Conservation (phyloP, 2,329 filamentous ascomycete genomes). For the Penicillium hesseltinei region DNA sequence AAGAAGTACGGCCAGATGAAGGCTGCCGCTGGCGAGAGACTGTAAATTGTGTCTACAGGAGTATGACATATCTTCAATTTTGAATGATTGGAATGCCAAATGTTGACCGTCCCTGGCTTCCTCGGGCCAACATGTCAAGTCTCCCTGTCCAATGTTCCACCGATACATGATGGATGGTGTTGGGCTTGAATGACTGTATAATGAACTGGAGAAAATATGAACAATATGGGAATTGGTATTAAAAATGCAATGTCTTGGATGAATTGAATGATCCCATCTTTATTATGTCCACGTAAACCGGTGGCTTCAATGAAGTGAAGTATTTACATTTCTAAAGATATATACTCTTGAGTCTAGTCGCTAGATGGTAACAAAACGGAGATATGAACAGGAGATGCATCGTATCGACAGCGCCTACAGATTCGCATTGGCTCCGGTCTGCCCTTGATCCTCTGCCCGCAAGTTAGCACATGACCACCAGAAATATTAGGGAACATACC, state of each 20-base stretch:
- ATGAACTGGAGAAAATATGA: conserved; percentile 24
- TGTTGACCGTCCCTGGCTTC: conserved; percentile 26
- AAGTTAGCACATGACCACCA: neutral
- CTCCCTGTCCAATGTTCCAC: conserved; percentile 8
- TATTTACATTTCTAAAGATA: conserved; percentile 7
- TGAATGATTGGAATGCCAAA: conserved; percentile 14
- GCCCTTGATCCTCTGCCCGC: conserved; percentile 4
- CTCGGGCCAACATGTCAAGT: conserved; percentile 6
- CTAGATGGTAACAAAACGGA: neutral
- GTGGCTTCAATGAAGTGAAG: neutral
- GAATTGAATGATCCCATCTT: neutral
- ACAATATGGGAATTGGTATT: conserved; percentile 9
- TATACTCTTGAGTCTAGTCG: neutral
- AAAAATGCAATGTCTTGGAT: conserved; percentile 5
- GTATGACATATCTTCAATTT: conserved; percentile 3
- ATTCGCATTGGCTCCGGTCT: conserved; percentile 13
- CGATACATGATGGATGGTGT: conserved; percentile 13
- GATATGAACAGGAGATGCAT: neutral
- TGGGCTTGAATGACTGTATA: conserved; percentile 26
- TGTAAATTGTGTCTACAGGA: conserved; percentile 20
- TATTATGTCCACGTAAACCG: neutral
- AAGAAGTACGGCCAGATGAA: conserved; percentile 48
- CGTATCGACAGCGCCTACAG: conserved; percentile 9
- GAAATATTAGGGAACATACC: conserved; percentile 18
- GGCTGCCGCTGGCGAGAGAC: conserved; percentile 35